These are phyloP conservation scores for Pythium chondricola DNA, from an alignment of 352 stramenopile species.

Conservation along the genomic window DNA sequence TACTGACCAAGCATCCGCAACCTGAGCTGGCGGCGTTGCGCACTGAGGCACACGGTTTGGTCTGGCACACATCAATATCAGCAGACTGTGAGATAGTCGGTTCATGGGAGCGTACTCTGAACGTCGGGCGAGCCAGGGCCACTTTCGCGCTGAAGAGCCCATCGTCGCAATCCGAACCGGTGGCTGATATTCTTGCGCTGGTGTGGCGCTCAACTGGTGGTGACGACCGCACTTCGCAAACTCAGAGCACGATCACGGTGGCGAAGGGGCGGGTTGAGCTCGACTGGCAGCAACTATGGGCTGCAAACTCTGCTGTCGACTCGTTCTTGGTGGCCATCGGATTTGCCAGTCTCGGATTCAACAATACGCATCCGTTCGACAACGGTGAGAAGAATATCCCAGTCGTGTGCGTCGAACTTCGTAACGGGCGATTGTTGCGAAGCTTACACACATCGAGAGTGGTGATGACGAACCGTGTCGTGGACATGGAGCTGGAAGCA, in stretches of 20 bases:
- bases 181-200: conserved; percentile 6
- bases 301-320: conserved; percentile 1
- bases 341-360: conserved; percentile 3
- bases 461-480: conserved; percentile 7
- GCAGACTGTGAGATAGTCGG: not conserved
- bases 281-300: conserved; percentile 8
- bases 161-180: not conserved
- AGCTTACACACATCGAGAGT: conserved; percentile 2
- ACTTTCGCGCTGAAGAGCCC: not conserved
- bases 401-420: conserved; percentile 1
- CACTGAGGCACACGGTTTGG: not conserved
- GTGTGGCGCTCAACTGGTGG: conserved; percentile 7
- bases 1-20: not conserved
- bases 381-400: not conserved
- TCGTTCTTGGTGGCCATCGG: not conserved
- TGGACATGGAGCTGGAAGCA: not conserved
- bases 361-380: not conserved
- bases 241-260: conserved; percentile 1
- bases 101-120: not conserved
- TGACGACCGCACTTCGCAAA: not conserved
- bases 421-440: conserved; percentile 8
- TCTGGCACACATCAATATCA: conserved; percentile 1
- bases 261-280: not conserved
- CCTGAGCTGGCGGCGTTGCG: not conserved
- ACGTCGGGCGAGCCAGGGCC: not conserved